A percentile compares a stretch with the other conserved stretches of the same genome.
phyloP scores from a whole-genome alignment of 2,329 filamentous ascomycete genomes.

The Apiospora saccharicola region DNA sequence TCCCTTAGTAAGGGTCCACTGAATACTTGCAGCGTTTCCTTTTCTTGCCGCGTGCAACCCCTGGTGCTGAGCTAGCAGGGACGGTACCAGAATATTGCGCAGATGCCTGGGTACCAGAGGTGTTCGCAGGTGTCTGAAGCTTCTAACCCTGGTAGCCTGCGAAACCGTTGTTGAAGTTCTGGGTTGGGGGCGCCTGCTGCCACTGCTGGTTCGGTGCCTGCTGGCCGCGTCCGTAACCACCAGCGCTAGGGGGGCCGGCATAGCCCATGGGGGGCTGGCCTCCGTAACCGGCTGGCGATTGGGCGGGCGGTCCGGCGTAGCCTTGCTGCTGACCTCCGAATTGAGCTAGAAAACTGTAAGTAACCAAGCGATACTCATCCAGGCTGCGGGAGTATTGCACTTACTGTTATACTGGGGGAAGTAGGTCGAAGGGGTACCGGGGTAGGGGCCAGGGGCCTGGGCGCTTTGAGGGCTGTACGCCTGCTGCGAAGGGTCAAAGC shows the following conservation, averaged over 20 bases:
- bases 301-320: slow-evolving; percentile 68
- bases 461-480: slow-evolving; percentile 76
- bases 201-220: slow-evolving; percentile 64
- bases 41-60: background rate
- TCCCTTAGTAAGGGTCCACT: background rate
- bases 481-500: slow-evolving; percentile 81
- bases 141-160: slow-evolving; percentile 67
- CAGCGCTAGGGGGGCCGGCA: slow-evolving; percentile 76
- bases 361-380: slow-evolving; percentile 45
- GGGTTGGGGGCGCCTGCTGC: slow-evolving; percentile 55
- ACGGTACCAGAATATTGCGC: slow-evolving; percentile 32
- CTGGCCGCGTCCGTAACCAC: slow-evolving; percentile 73
- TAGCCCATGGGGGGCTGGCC: slow-evolving; percentile 73
- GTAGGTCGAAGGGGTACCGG: slow-evolving; percentile 80
- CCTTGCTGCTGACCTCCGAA: slow-evolving; percentile 72
- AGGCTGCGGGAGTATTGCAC: slow-evolving; percentile 37
- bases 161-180: slow-evolving; percentile 69
- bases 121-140: slow-evolving; percentile 23
- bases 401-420: slow-evolving; percentile 93
- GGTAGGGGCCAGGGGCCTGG: slow-evolving; percentile 73
- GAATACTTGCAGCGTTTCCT: background rate
- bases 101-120: slow-evolving; percentile 31
- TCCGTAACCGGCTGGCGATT: slow-evolving; percentile 68
- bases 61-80: background rate
- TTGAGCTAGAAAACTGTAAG: slow-evolving; percentile 51